These are phyloP conservation scores for Dactylellina cionopaga DNA, from an alignment of 2,329 filamentous ascomycete species.

Conservation along the genomic window DNA sequence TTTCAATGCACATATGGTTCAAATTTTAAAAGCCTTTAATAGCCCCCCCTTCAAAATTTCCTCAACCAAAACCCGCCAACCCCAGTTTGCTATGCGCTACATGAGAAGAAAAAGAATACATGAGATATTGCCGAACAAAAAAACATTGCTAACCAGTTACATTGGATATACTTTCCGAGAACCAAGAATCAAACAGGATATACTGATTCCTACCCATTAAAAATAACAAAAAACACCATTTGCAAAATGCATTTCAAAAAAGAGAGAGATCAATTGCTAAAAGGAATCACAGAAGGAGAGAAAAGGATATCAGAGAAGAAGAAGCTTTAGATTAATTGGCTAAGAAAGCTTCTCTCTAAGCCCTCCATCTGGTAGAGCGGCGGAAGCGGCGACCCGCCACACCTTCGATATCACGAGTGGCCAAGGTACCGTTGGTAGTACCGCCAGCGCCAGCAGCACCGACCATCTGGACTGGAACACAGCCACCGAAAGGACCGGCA, in stretches of 20 bases:
- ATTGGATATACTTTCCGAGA: conserved; percentile 7
- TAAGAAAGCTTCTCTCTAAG: background rate
- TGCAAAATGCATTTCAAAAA: too few species aligned
- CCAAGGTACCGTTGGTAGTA: too few species aligned
- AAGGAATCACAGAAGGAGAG: background rate
- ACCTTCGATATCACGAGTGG: too few species aligned
- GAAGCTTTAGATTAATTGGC: background rate
- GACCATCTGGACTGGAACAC: conserved; percentile 67
- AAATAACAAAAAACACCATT: too few species aligned
- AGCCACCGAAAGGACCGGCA: conserved; percentile 72
- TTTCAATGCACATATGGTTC: background rate
- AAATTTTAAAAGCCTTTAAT: background rate
- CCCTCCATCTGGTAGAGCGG: background rate
- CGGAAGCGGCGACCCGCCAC: background rate
- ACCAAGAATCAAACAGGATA: conserved; percentile 5
- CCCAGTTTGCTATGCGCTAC: conserved; percentile 9
- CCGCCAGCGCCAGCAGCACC: background rate
- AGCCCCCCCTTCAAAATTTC: conserved; percentile 16
- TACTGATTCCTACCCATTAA: too few species aligned
- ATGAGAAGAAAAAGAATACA: conserved; percentile 10
- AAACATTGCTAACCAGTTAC: background rate
- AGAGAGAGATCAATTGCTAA: too few species aligned
- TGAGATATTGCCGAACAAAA: conserved; percentile 1
- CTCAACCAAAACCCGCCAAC: conserved; percentile 2
- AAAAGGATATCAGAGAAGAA: background rate